These are phyloP conservation scores for Fusarium gaditjirri DNA, from an alignment of 2,329 filamentous ascomycete genomes.

Conservation along the genomic window DNA sequence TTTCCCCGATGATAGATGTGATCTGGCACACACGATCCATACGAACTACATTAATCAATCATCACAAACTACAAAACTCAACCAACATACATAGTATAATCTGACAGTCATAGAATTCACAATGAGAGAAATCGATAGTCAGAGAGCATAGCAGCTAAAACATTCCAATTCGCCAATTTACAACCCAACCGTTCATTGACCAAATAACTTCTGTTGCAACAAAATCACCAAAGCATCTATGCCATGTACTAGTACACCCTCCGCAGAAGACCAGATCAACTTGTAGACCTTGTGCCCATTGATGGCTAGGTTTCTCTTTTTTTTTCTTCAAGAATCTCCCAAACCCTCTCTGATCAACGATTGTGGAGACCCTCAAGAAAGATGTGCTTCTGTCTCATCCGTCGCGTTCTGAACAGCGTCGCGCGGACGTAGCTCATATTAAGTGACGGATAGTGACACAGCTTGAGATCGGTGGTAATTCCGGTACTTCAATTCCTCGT, in stretches of 20 bases:
- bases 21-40: not conserved
- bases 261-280: constrained; percentile 17
- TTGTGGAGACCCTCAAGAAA: not conserved
- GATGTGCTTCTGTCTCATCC: not conserved
- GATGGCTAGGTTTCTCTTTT: constrained; percentile 1
- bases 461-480: constrained; percentile 5
- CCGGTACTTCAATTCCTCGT: constrained; percentile 19
- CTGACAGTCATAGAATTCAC: not conserved
- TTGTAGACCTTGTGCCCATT: not conserved
- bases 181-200: constrained; percentile 13
- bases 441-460: not conserved
- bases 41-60: not conserved
- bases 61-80: not conserved
- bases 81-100: not conserved
- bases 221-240: constrained; percentile 34
- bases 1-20: not conserved
- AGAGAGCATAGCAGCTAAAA: not conserved
- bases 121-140: not conserved
- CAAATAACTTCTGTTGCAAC: constrained; percentile 17
- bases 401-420: not conserved
- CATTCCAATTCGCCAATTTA: constrained; percentile 33
- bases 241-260: constrained; percentile 33
- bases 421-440: not conserved
- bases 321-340: not conserved
- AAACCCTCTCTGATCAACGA: not conserved